Evolutionary conservation across 148 eudicot species (phyloP).

Genomic region (Simmondsia chinensis): DNA sequence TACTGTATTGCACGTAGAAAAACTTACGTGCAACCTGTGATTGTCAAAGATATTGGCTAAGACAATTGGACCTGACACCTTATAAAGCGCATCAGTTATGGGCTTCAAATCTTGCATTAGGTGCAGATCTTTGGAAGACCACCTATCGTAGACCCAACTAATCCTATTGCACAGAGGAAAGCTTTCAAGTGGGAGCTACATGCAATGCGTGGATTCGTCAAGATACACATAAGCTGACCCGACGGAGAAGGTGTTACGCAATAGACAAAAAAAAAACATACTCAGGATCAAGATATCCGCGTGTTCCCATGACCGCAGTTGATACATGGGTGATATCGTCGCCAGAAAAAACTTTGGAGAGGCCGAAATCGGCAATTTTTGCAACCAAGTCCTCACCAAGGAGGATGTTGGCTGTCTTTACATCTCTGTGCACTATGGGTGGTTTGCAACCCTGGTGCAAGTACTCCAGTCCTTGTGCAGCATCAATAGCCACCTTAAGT

Average conservation of each 20-base stretch:
- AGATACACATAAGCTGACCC: too few relatives aligned
- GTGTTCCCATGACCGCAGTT: constrained; percentile 25
- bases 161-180: background rate
- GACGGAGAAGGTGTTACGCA: too few relatives aligned
- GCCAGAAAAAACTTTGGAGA: constrained; percentile 21
- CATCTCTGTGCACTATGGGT: constrained; percentile 36
- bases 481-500: constrained; percentile 29
- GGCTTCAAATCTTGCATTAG: too few relatives aligned
- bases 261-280: constrained; percentile 8
- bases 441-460: constrained; percentile 34
- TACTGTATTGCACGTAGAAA: too few relatives aligned
- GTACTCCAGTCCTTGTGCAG: constrained; percentile 50
- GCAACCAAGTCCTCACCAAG: constrained; percentile 19
- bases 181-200: background rate
- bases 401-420: constrained; percentile 32
- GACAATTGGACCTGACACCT: too few relatives aligned
- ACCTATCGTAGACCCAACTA: background rate
- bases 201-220: too few relatives aligned
- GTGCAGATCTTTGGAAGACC: background rate
- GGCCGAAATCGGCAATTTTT: constrained; percentile 35
- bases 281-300: constrained; percentile 42
- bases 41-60: too few relatives aligned
- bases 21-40: too few relatives aligned
- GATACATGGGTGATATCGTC: constrained; percentile 14
- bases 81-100: too few relatives aligned